Percentiles rank a stretch among this genome's conserved stretches.
These are phyloP conservation scores for Dipteronia sinensis DNA, from an alignment of 345 rosid species.

Conservation along the genomic window DNA sequence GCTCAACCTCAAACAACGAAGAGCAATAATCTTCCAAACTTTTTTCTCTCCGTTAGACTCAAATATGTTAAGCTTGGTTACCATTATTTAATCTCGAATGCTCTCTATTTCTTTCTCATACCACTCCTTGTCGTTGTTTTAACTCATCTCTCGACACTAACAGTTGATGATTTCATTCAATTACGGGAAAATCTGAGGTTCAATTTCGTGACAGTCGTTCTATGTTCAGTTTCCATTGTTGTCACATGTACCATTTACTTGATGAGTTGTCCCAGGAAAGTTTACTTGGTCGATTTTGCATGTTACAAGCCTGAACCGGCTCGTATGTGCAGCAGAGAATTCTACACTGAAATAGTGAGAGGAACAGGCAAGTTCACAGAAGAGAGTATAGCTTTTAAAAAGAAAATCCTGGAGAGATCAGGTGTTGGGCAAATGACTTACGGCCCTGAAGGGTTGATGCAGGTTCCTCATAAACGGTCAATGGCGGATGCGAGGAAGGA, in stretches of 20 bases:
- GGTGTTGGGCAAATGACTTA: constrained; percentile 39
- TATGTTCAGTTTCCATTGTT: constrained; percentile 22
- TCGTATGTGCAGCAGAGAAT: constrained; percentile 25
- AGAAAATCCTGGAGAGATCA: constrained; percentile 39
- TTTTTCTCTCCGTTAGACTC: constrained; percentile 31
- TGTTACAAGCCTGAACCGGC: constrained; percentile 39
- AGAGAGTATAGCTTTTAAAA: constrained; percentile 32
- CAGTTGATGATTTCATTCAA: constrained; percentile 14
- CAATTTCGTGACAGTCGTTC: constrained; percentile 19
- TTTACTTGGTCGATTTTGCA: constrained; percentile 36
- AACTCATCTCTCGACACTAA: constrained; percentile 27
- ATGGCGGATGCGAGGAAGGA: constrained; percentile 42
- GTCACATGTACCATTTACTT: constrained; percentile 24
- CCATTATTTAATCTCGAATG: constrained; percentile 43
- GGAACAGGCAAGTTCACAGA: constrained; percentile 23
- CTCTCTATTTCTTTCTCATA: constrained; percentile 28
- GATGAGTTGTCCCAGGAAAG: constrained; percentile 30
- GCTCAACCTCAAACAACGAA: background rate
- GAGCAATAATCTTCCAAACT: constrained; percentile 24
- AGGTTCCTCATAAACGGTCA: constrained; percentile 18
- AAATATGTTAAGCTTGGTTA: constrained; percentile 46
- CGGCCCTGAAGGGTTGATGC: constrained; percentile 29
- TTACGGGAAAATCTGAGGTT: constrained; percentile 27
- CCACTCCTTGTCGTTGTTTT: constrained; percentile 16
- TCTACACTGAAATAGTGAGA: constrained; percentile 4